phyloP scores from a whole-genome alignment of 305 asterid species.

The Petunia hybrid region DNA sequence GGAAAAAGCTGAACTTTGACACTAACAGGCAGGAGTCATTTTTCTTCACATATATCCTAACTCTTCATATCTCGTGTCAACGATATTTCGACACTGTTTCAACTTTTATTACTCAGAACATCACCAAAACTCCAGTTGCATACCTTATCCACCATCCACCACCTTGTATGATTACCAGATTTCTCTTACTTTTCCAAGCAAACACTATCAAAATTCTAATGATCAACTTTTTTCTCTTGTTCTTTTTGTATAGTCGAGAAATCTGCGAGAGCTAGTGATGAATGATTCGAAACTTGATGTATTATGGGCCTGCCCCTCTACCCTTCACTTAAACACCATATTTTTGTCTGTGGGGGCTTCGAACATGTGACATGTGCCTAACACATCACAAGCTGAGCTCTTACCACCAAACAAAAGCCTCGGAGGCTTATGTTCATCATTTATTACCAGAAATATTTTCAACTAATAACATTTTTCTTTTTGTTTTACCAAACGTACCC shows the following conservation, averaged over 20 bases:
- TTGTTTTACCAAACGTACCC: neutral
- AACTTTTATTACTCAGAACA: neutral
- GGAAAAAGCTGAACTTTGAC: neutral
- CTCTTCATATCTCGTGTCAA: neutral
- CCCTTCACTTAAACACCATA: too few species aligned
- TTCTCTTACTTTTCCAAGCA: neutral
- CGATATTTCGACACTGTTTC: neutral
- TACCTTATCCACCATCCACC: slow-evolving; percentile 1
- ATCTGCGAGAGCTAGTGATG: too few species aligned
- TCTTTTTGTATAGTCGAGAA: too few species aligned
- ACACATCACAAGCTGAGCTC: too few species aligned
- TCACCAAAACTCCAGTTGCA: neutral
- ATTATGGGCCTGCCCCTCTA: too few species aligned
- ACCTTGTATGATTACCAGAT: neutral
- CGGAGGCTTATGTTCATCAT: too few species aligned
- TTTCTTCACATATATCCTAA: neutral
- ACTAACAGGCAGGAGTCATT: neutral
- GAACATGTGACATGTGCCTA: too few species aligned
- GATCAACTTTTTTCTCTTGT: too few species aligned
- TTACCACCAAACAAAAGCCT: too few species aligned
- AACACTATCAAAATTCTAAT: neutral
- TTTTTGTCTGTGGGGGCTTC: too few species aligned
- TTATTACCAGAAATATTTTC: neutral
- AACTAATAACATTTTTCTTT: neutral
- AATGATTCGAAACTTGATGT: too few species aligned